Conservation (phyloP, 2,329 filamentous ascomycete species). For the Coleophoma cylindrospora region DNA sequence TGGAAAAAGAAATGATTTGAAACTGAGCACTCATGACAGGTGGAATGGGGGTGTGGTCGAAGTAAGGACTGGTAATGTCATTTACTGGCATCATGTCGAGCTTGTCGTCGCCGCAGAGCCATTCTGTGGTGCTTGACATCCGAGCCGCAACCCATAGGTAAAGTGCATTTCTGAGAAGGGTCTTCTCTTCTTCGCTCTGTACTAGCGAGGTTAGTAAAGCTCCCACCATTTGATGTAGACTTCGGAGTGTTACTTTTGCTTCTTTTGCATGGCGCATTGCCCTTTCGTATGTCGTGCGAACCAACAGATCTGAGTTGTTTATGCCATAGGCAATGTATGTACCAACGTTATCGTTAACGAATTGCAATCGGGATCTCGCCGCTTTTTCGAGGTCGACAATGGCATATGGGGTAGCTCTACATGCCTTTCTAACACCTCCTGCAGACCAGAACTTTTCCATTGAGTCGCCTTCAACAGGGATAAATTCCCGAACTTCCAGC, state of each 20-base stretch:
- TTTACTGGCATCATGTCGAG: background rate
- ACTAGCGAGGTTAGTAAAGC: background rate
- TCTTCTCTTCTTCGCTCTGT: conserved; percentile 1
- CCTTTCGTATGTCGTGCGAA: conserved; percentile 2
- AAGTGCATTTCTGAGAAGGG: background rate
- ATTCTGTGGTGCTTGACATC: background rate
- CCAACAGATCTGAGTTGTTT: background rate
- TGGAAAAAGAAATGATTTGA: background rate
- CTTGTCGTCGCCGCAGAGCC: conserved; percentile 1
- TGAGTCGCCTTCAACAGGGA: conserved; percentile 18
- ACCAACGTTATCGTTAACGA: background rate
- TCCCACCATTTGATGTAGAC: too few species aligned
- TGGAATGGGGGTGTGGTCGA: background rate
- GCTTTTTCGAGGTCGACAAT: conserved; percentile 4
- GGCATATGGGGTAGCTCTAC: conserved; percentile 1
- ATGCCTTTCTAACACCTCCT: conserved; percentile 5
- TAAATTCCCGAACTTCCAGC: conserved; percentile 18
- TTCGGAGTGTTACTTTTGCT: background rate
- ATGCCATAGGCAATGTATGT: background rate
- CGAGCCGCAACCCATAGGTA: conserved; percentile 3
- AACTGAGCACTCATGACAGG: conserved; percentile 3
- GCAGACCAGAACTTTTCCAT: conserved; percentile 13
- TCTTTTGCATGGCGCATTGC: conserved; percentile 1
- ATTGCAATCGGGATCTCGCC: background rate
- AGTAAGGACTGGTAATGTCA: background rate